phyloP scores from a whole-genome alignment of 2,329 filamentous ascomycete genomes.

The Trichoderma atroviride region DNA sequence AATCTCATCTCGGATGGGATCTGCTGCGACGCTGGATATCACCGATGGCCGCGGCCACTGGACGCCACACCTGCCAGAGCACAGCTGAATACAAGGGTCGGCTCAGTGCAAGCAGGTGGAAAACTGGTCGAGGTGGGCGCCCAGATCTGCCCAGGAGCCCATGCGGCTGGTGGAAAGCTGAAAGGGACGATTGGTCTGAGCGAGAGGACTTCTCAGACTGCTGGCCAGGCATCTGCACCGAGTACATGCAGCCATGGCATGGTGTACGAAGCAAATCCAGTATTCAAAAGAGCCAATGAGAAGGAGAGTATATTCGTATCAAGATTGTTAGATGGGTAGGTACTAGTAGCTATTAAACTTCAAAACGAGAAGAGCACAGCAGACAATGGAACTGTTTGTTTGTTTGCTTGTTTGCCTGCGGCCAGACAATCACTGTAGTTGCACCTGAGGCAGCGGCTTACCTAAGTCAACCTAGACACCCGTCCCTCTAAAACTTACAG shows the following conservation, averaged over 20 bases:
- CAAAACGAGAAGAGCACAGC: neutral
- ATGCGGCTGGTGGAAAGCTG: neutral
- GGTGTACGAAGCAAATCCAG: neutral
- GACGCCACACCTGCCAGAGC: conserved; percentile 23
- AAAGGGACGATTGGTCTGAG: neutral
- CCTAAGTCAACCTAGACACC: neutral
- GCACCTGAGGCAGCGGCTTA: conserved; percentile 21
- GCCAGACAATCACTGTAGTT: neutral
- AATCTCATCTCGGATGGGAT: conserved; percentile 13
- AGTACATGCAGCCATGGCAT: neutral
- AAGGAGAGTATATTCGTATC: neutral
- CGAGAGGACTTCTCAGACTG: neutral
- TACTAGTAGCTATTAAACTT: too few relatives aligned
- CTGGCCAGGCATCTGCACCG: neutral
- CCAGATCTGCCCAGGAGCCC: neutral
- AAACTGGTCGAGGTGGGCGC: neutral
- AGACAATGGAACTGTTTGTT: neutral
- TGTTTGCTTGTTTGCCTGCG: neutral
- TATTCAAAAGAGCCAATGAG: neutral
- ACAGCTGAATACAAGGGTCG: conserved; percentile 24
- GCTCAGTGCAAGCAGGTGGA: neutral
- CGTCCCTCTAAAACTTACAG: conserved; percentile 3
- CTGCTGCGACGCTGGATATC: conserved; percentile 1
- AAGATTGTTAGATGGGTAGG: too few relatives aligned
- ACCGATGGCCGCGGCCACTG: conserved; percentile 1